Conservation (phyloP, 495 filamentous ascomycete genomes). For the Glarea lozoyensis region DNA sequence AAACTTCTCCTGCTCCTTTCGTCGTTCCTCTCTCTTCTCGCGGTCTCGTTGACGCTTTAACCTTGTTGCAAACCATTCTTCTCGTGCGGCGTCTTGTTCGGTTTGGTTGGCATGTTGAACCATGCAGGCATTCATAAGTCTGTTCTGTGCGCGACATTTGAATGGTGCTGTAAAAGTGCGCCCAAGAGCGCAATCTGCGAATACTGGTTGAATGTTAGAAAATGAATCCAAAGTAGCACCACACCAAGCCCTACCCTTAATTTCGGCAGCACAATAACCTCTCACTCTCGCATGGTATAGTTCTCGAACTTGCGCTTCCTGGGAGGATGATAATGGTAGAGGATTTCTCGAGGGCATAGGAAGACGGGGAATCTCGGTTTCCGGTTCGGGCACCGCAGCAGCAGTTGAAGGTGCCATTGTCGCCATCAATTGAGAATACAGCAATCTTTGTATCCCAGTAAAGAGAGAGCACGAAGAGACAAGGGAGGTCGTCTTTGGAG, state of each 20-base stretch:
- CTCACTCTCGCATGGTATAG: slow-evolving; percentile 85
- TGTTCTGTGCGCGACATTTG: slow-evolving; percentile 67
- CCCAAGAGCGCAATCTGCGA: slow-evolving; percentile 79
- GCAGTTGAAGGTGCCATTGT: slow-evolving; percentile 17
- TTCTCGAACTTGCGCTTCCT: slow-evolving; percentile 85
- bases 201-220: slow-evolving; percentile 12
- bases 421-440: slow-evolving; percentile 9
- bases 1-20: slow-evolving; percentile 47
- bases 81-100: slow-evolving; percentile 79
- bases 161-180: slow-evolving; percentile 81
- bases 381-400: background rate
- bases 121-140: slow-evolving; percentile 93
- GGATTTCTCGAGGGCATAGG: slow-evolving; percentile 68
- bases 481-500: no score
- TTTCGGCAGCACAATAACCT: slow-evolving; percentile 68
- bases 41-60: slow-evolving; percentile 54
- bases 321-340: slow-evolving; percentile 80
- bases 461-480: background rate
- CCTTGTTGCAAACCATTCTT: slow-evolving; percentile 81
- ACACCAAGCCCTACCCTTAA: slow-evolving; percentile 57
- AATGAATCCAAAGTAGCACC: slow-evolving; percentile 1
- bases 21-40: slow-evolving; percentile 48
- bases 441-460: background rate
- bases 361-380: slow-evolving; percentile 24
- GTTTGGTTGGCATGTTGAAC: slow-evolving; percentile 68